Conservation (phyloP, 306 rosid species). For the Hippophae gyantsensis region DNA sequence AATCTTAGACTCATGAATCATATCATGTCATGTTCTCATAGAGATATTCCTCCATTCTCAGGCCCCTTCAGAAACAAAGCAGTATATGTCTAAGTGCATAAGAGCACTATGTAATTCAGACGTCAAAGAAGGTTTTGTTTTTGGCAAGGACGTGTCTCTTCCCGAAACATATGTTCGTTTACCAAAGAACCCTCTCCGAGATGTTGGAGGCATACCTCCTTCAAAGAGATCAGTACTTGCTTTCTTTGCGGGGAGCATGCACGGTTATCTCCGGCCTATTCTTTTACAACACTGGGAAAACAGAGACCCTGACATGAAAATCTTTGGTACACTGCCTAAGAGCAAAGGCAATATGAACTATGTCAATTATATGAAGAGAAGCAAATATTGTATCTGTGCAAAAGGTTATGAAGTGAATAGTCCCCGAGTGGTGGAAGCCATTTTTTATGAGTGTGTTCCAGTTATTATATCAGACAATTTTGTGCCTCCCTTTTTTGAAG, state of each 20-base stretch:
- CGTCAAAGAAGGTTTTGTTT: slow-evolving; percentile 68
- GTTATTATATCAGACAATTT: slow-evolving; percentile 92
- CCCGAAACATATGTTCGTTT: slow-evolving; percentile 64
- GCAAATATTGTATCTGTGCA: slow-evolving; percentile 89
- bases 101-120: slow-evolving; percentile 94
- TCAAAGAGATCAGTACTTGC: slow-evolving; percentile 63
- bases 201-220: slow-evolving; percentile 66
- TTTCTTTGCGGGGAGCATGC: slow-evolving; percentile 80
- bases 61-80: slow-evolving; percentile 81
- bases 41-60: slow-evolving; percentile 29
- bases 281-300: slow-evolving; percentile 69
- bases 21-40: slow-evolving; percentile 15
- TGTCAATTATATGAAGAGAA: slow-evolving; percentile 56
- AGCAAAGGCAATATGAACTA: slow-evolving; percentile 51
- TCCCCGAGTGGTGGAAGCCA: slow-evolving; percentile 83
- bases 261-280: slow-evolving; percentile 68
- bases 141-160: slow-evolving; percentile 87
- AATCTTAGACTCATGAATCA: background rate
- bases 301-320: slow-evolving; percentile 85
- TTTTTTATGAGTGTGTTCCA: slow-evolving; percentile 72
- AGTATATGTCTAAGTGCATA: slow-evolving; percentile 54
- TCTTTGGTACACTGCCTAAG: slow-evolving; percentile 45
- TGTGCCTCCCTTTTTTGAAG: slow-evolving; percentile 80
- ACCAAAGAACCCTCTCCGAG: slow-evolving; percentile 49
- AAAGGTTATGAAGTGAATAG: slow-evolving; percentile 94